Base-by-base conservation (phyloP, 2,329 filamentous ascomycete species). In the Sporothrix inflata region DNA sequence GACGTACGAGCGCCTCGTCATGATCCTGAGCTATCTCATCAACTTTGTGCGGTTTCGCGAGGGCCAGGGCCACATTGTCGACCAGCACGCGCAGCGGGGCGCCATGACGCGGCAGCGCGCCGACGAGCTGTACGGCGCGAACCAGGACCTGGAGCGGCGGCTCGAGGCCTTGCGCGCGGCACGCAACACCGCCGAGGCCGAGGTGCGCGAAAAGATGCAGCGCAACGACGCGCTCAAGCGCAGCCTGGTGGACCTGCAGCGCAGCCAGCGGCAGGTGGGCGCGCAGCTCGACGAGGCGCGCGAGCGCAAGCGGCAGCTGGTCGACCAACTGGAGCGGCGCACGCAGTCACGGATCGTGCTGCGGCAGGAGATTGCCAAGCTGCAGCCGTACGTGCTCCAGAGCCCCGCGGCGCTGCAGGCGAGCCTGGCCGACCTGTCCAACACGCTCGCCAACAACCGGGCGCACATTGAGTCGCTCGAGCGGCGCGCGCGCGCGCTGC, bases 31-130 rank as follows among this genome's bases (percentile, higher is more conserved):
- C 75, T 98, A 98, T 82, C 89, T 98, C 75, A 99, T 99, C 85
- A 99, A 99, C 83, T 99, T 99, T 82, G 94, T 98, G 76, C 91
- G 96, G 70, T 99, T 98, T 83, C 92, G 96, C 77, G 94, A 98
- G 83, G 94, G 92, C 74, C 95, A 98, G 81, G 97, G 94, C 0
- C 85, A 86, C 51, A 90, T 96, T 40, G 97, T 98, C 75, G 94
- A 98, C 80, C 90, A 97, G 80, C 92, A 98, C 82, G 96, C 96
- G 84, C 96, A 97, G 84, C 94, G 93, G 78, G 89, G 92, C 14
- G 94, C 98, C 82, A 89, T 88, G 73, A 94, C 92, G 1, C 98
- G 97, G 82, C 85, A 91, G 69, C 90, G 92, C 74, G 98, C 98
- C 78, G 95, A 98, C 82, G 88, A 91, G 24, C 85, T 98, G 11